A percentile compares a stretch with the other conserved stretches of the same genome.
Conservation (phyloP, 1,139 yeast genomes). For the Nakaseomyces sp. region DNA sequence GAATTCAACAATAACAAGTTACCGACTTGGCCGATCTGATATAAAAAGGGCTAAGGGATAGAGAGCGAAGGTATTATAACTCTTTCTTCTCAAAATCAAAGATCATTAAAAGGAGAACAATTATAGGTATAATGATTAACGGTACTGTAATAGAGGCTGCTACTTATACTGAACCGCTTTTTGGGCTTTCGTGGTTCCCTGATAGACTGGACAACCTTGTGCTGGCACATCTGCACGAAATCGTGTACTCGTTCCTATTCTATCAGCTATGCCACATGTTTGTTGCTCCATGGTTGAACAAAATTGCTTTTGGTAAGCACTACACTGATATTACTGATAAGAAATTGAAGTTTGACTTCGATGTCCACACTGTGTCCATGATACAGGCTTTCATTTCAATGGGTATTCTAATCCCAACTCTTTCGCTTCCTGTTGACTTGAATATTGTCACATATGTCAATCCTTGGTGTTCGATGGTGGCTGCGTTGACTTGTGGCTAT, state of each 20-base stretch:
- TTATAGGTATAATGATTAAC: neutral
- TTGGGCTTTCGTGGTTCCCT: conserved; percentile 25
- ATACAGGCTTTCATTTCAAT: conserved; percentile 62
- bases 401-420: conserved; percentile 28
- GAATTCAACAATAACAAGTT: no score
- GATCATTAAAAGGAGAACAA: no score
- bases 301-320: conserved; percentile 37
- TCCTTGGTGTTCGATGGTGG: conserved; percentile 67
- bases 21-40: no score
- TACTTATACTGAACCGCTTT: conserved; percentile 21
- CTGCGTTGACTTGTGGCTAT: conserved; percentile 70
- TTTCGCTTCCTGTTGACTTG: conserved; percentile 19
- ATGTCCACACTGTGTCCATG: conserved; percentile 83
- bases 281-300: conserved; percentile 40
- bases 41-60: no score
- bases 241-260: conserved; percentile 37
- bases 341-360: conserved; percentile 56
- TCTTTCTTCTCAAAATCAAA: no score
- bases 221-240: conserved; percentile 43
- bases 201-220: conserved; percentile 25
- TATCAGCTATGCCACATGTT: conserved; percentile 38
- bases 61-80: no score
- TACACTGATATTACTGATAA: conserved; percentile 40
- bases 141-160: neutral
- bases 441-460: conserved; percentile 40